phyloP scores from a whole-genome alignment of 176 grass and related monocot species.

The bread wheat (Triticum aestivum) region DNA sequence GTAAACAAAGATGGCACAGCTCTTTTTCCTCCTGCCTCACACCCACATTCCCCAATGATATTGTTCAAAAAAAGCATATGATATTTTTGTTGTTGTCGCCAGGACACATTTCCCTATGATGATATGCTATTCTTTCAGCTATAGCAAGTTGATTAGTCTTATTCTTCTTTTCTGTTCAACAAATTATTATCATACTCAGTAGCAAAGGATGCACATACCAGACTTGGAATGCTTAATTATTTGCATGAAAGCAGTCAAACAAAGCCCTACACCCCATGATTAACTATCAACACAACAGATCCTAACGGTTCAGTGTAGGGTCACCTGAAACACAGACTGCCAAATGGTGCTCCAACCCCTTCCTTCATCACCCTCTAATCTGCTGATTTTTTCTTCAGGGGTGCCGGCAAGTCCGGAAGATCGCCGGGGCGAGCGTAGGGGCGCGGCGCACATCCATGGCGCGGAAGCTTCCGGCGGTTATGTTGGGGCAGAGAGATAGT shows the following conservation, averaged over 20 bases:
- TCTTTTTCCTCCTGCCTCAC: not conserved
- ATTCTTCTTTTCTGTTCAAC: not conserved
- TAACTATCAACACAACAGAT: conserved; percentile 24
- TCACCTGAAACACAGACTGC: conserved; percentile 36
- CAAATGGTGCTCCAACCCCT: not conserved
- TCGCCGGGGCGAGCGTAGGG: conserved; percentile 53
- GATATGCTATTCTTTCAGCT: conserved; percentile 49
- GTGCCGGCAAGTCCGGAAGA: conserved; percentile 53
- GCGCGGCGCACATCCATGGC: not conserved
- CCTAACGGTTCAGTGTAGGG: conserved; percentile 31
- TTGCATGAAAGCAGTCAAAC: conserved; percentile 39
- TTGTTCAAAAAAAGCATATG: too few relatives aligned
- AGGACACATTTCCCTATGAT: conserved; percentile 43
- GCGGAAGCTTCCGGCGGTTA: conserved; percentile 26
- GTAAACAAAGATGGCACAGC: conserved; percentile 12
- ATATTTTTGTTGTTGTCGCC: not conserved
- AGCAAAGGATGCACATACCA: conserved; percentile 35
- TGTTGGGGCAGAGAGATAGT: conserved; percentile 26
- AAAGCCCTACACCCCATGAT: conserved; percentile 8
- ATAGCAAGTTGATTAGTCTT: conserved; percentile 35
- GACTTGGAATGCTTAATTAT: conserved; percentile 29
- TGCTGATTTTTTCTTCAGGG: conserved; percentile 40
- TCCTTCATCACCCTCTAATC: not conserved
- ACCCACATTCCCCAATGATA: not conserved
- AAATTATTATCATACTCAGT: not conserved